Evolutionary conservation across 1,139 yeast genomes (phyloP).

Genomic region (Candida gigantensis): DNA sequence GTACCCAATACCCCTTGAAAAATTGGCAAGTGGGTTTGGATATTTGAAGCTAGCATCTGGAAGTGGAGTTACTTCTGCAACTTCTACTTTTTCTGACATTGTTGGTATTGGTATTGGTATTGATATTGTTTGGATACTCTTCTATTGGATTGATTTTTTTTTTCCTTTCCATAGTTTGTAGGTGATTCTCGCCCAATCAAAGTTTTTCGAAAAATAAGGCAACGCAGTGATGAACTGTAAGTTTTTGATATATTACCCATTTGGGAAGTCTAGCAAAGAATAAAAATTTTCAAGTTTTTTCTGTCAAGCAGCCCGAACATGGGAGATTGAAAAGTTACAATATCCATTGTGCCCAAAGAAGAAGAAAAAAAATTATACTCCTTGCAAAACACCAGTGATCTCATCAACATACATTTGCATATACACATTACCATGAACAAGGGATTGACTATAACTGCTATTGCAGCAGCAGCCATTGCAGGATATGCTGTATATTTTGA

Average conservation of each 20-base stretch:
- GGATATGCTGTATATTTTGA: slow-evolving; percentile 91
- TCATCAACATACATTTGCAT: no score
- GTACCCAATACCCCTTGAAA: slow-evolving; percentile 41
- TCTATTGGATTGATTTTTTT: not conserved
- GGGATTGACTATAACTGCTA: slow-evolving; percentile 50
- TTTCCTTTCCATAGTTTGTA: slow-evolving; percentile 4
- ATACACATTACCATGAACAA: slow-evolving; percentile 41
- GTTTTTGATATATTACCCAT: slow-evolving; percentile 1
- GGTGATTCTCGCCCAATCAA: slow-evolving; percentile 13
- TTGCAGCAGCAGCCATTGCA: slow-evolving; percentile 55
- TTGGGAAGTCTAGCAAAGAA: slow-evolving; percentile 9
- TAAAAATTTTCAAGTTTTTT: slow-evolving; percentile 4
- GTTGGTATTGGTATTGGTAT: not conserved
- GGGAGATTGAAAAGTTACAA: slow-evolving; percentile 2
- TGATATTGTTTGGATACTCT: not conserved
- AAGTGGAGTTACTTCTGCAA: slow-evolving; percentile 10
- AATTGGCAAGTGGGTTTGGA: slow-evolving; percentile 47
- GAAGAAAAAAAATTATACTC: not conserved
- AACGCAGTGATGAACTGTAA: not conserved
- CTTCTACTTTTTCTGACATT: slow-evolving; percentile 15
- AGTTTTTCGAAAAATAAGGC: slow-evolving; percentile 9
- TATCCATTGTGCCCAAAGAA: not conserved
- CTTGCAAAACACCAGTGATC: no score
- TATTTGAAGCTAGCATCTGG: slow-evolving; percentile 45
- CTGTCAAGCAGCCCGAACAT: slow-evolving; percentile 5